Evolutionary conservation across 176 grass and related monocot genomes (phyloP), one percentile per base, ranked within the genome.

Genomic region (Poa annua): DNA sequence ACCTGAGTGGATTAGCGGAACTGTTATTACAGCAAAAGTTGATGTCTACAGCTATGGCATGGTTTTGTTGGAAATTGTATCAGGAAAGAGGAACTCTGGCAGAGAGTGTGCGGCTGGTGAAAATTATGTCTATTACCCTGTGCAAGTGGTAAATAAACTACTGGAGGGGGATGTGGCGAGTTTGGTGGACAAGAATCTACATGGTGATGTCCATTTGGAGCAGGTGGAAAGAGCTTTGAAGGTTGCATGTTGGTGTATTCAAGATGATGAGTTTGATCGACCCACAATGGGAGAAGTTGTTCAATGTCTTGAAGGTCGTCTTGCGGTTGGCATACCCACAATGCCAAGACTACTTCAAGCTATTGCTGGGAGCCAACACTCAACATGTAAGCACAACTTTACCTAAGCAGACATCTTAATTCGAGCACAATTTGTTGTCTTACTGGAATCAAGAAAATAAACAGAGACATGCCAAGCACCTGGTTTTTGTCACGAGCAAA

Each of bases 241-340:
- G 51, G 8, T 81, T 0, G 85, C 85, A 12, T 87, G 85, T 75
- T 91, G 89, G 89, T 91, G 85, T n/a, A 87, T 91, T 76, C 89
- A 91, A 63, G 85, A 88, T 32, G 11, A 22, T 6, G 77, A 91
- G 41, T 78, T 35, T 34, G 70, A 80, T 42, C 49, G 85, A 62
- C 89, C 89, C 0, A 80, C 77, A 0, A 91, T 85, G 85, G 21
- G 8, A 33, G 76, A 85, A 17, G 81, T 91, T 2, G 53, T 91
- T 7, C 62, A 88, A 2, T 41, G 66, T 82, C 81, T 91, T 1
- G 79, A 87, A 66, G 85, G 77, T 21, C 19, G 55, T 10, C 16
- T 16, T 20, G 70, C 87, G 3, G 32, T 38, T 0, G 16, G 72
- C 4, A 49, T 45, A 19, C 89, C 85, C 21, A 85, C 76, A 3